Evolutionary conservation across 768 basidiomycete species (phyloP), one percentile per base, ranked within the genome.

Genomic region (Xerocomus potaroensis): DNA sequence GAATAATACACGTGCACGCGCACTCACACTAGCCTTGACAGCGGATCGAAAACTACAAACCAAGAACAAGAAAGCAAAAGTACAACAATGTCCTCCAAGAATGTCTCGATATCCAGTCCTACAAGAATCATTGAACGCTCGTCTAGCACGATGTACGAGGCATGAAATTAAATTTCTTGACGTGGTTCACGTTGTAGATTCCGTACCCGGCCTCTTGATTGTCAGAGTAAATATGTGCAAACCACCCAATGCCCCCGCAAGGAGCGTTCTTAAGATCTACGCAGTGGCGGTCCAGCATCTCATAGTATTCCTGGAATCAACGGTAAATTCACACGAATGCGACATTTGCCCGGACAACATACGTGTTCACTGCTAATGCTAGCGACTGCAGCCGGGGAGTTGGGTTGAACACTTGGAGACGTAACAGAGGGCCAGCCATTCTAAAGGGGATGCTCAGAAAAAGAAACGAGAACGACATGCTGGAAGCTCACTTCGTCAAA

Each of bases 351-450:
- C 24, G 41, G 12, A 23, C 18, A 16, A 9, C 75, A 48, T 38
- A 82, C 84, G 43, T 74, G 71, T 63, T 84, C 86, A 48, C 79
- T 84, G n/a, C 65, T 59, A 23, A 85, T 67, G 58, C 79, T 70
- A 1, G 84, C 77, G 7, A 84, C 73, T 4, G 87, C 86, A 38
- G 59, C 49, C 0, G 72, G 70, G 51, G 79, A 83, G 60, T 87
- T 88, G 2, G 85, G 78, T 49, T 85, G 70, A 10, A 88, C 83
- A 8, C 77, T 70, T 2, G 60, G 29, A 15, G 75, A 87, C 1
- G 81, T 81, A 38, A 70, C 69, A 0, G 84, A 86, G 1, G 87
- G 86, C 86, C 85, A 88, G 31, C 86, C 84, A 59, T 87, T 88
- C 86, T 87, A 18, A n/a, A 3, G 32, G 38, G 24, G 39, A 37